phyloP scores from a whole-genome alignment of 2,329 filamentous ascomycete species.

The Pseudomassariella vexata region DNA sequence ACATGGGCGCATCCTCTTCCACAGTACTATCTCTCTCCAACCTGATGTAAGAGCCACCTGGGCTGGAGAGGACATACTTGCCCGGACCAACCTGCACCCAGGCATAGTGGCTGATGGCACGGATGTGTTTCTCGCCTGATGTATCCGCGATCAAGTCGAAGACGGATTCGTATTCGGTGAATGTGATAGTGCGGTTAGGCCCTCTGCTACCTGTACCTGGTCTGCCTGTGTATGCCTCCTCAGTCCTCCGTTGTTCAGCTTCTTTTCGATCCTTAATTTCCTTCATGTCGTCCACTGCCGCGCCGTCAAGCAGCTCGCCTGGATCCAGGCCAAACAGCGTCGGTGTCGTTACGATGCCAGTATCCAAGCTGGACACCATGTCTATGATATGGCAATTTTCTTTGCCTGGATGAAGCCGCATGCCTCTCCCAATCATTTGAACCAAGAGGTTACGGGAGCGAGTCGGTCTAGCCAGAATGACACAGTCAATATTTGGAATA shows the following conservation, averaged over 20 bases:
- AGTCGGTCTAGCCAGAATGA: conserved; percentile 82
- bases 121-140: conserved; percentile 72
- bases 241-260: conserved; percentile 30
- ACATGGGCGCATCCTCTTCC: conserved; percentile 24
- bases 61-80: conserved; percentile 65
- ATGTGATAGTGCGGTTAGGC: conserved; percentile 50
- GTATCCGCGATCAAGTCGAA: conserved; percentile 83
- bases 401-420: conserved; percentile 78
- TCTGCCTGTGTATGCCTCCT: conserved; percentile 10
- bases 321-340: conserved; percentile 93
- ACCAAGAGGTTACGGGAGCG: conserved; percentile 88
- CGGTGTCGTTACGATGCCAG: conserved; percentile 82
- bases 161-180: conserved; percentile 90
- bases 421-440: conserved; percentile 95
- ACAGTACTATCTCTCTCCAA: conserved; percentile 37
- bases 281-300: conserved; percentile 56
- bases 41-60: conserved; percentile 55
- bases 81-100: conserved; percentile 77
- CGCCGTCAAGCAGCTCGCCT: conserved; percentile 64
- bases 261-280: conserved; percentile 44
- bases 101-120: conserved; percentile 64
- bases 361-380: conserved; percentile 81
- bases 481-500: conserved; percentile 94
- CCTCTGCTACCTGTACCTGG: not conserved
- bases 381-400: conserved; percentile 91